These are phyloP conservation scores for Fusarium dlaminii DNA, from an alignment of 2,329 filamentous ascomycete species.

Conservation along the genomic window DNA sequence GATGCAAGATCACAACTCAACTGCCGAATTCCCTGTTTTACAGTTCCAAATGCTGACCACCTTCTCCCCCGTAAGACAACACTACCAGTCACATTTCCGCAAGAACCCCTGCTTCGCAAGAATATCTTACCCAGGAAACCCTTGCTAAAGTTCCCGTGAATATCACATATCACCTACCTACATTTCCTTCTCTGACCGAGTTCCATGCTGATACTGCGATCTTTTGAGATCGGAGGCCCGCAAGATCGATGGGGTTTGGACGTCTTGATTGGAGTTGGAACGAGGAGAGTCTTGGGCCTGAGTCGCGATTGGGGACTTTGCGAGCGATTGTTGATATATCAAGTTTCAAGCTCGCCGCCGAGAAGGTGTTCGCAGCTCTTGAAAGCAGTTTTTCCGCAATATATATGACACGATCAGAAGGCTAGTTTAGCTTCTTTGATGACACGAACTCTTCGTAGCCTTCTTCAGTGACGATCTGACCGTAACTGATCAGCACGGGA, in stretches of 20 bases:
- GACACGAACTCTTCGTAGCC: not conserved
- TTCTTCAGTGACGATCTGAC: not conserved
- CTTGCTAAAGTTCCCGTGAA: not conserved
- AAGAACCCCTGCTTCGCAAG: not conserved
- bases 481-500: not conserved
- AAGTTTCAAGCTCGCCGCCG: not conserved
- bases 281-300: not conserved
- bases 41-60: not conserved
- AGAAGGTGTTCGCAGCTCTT: not conserved
- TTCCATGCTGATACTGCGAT: slow-evolving; percentile 9
- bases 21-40: not conserved
- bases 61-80: not conserved
- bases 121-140: slow-evolving; percentile 14
- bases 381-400: not conserved
- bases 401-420: not conserved
- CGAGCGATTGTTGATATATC: not conserved
- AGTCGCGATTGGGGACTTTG: not conserved
- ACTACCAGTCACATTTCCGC: not conserved
- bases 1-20: not conserved
- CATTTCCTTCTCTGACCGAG: not conserved
- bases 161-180: slow-evolving; percentile 27
- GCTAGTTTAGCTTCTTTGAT: not conserved
- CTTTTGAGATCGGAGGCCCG: slow-evolving; percentile 2
- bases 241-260: not conserved
- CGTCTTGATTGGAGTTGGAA: not conserved